Evolutionary conservation across 2,329 filamentous ascomycete species (phyloP).

Genomic region (Hysterium pulicare): DNA sequence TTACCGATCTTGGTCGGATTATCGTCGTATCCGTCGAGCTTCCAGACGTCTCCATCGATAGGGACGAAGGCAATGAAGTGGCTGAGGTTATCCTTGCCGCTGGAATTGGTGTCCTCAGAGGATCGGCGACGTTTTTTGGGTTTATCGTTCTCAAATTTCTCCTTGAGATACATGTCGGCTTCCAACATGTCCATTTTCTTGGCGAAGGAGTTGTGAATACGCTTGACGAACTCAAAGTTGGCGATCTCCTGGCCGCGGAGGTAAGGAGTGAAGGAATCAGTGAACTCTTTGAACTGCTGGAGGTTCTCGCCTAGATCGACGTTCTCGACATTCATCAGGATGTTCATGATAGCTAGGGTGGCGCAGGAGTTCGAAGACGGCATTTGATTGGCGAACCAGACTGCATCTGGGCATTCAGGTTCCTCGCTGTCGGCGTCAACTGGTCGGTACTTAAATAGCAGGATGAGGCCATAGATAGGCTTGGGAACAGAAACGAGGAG

Average conservation of each 20-base stretch:
- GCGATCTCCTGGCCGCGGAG: slow-evolving; percentile 73
- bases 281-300: slow-evolving; percentile 68
- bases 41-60: slow-evolving; percentile 72
- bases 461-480: slow-evolving; percentile 75
- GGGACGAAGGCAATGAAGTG: slow-evolving; percentile 92
- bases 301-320: slow-evolving; percentile 69
- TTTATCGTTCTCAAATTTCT: slow-evolving; percentile 63
- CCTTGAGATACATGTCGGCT: slow-evolving; percentile 68
- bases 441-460: slow-evolving; percentile 71
- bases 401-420: slow-evolving; percentile 57
- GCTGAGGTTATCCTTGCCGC: slow-evolving; percentile 61
- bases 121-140: slow-evolving; percentile 35
- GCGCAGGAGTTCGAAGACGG: slow-evolving; percentile 71
- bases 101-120: slow-evolving; percentile 42
- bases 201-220: slow-evolving; percentile 84
- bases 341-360: slow-evolving; percentile 88
- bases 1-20: slow-evolving; percentile 65
- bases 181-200: slow-evolving; percentile 59
- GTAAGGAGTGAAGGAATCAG: slow-evolving; percentile 64
- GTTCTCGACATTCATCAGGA: slow-evolving; percentile 75
- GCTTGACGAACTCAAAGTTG: slow-evolving; percentile 71
- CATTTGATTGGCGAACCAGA: slow-evolving; percentile 96
- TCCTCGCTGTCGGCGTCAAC: slow-evolving; percentile 48
- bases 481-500: slow-evolving; percentile 24
- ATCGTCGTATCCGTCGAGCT: slow-evolving; percentile 78